phyloP scores from a whole-genome alignment of 148 eudicot species.

The Simmondsia chinensis region DNA sequence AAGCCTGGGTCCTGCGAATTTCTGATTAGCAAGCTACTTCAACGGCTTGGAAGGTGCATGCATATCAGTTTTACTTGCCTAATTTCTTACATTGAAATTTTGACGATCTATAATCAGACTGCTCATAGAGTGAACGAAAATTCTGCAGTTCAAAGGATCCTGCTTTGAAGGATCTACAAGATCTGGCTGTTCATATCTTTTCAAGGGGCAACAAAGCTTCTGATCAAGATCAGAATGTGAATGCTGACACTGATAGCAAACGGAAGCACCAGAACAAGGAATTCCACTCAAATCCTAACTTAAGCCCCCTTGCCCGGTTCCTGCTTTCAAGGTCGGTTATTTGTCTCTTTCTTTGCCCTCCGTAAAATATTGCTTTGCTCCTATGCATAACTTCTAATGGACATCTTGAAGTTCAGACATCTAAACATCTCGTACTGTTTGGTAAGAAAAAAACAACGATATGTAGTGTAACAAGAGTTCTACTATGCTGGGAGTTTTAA shows the following conservation, averaged over 20 bases:
- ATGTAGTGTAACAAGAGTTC: no score
- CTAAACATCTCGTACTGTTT: no score
- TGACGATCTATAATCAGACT: background rate
- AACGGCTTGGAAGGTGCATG: constrained; percentile 75
- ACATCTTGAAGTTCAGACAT: background rate
- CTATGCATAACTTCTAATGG: background rate
- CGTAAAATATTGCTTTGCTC: no score
- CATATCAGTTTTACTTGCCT: background rate
- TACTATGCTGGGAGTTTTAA: no score
- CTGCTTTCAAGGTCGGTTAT: constrained; percentile 71
- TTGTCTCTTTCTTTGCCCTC: background rate
- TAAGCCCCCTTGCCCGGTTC: constrained; percentile 80
- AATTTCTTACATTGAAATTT: background rate
- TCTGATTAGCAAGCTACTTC: constrained; percentile 60
- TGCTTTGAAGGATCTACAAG: constrained; percentile 65
- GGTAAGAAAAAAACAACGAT: no score
- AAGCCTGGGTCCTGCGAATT: constrained; percentile 78
- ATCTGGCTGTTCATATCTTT: constrained; percentile 58
- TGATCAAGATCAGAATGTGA: constrained; percentile 28
- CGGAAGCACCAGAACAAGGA: constrained; percentile 58
- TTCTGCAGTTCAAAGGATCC: constrained; percentile 68
- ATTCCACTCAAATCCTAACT: constrained; percentile 52
- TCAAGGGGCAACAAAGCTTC: constrained; percentile 29
- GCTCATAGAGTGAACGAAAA: background rate
- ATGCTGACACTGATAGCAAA: constrained; percentile 52